Conservation (phyloP, 1,139 yeast species). For the Saccharomyces pastorianus region DNA sequence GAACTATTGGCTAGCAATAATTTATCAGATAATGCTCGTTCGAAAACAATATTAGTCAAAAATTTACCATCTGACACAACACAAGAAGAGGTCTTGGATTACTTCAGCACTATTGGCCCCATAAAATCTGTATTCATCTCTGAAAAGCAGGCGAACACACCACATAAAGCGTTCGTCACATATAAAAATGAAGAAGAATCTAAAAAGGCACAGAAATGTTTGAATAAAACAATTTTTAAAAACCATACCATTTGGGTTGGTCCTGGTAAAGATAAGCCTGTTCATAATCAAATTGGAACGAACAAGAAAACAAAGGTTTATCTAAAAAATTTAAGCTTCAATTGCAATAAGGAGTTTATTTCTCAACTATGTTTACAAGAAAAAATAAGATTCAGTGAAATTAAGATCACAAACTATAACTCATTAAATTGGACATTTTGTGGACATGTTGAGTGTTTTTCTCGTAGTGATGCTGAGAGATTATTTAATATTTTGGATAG, state of each 20-base stretch:
- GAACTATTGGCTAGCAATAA: slow-evolving; percentile 10
- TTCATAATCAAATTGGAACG: slow-evolving; percentile 5
- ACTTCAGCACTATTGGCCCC: slow-evolving; percentile 37
- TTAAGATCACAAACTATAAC: slow-evolving; percentile 13
- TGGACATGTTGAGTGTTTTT: slow-evolving; percentile 19
- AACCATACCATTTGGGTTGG: slow-evolving; percentile 30
- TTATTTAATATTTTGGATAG: slow-evolving; percentile 17
- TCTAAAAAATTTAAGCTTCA: slow-evolving; percentile 23
- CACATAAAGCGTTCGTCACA: slow-evolving; percentile 42
- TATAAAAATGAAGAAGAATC: slow-evolving; percentile 32
- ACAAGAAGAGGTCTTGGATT: slow-evolving; percentile 32
- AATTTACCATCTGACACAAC: slow-evolving; percentile 37
- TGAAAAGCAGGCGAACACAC: slow-evolving; percentile 31
- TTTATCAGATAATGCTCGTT: slow-evolving; percentile 16
- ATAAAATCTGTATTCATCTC: slow-evolving; percentile 37
- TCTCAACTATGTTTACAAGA: slow-evolving; percentile 16
- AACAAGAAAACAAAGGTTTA: slow-evolving; percentile 15
- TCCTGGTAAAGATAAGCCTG: slow-evolving; percentile 28
- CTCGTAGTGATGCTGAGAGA: slow-evolving; percentile 16
- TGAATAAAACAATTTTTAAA: slow-evolving; percentile 26
- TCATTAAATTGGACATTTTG: slow-evolving; percentile 16
- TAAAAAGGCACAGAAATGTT: slow-evolving; percentile 23
- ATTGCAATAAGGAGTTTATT: slow-evolving; percentile 15
- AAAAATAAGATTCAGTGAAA: slow-evolving; percentile 12
- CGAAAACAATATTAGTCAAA: slow-evolving; percentile 36